phyloP scores from a whole-genome alignment of 495 filamentous ascomycete genomes.

The Recurvomyces mirabilis region DNA sequence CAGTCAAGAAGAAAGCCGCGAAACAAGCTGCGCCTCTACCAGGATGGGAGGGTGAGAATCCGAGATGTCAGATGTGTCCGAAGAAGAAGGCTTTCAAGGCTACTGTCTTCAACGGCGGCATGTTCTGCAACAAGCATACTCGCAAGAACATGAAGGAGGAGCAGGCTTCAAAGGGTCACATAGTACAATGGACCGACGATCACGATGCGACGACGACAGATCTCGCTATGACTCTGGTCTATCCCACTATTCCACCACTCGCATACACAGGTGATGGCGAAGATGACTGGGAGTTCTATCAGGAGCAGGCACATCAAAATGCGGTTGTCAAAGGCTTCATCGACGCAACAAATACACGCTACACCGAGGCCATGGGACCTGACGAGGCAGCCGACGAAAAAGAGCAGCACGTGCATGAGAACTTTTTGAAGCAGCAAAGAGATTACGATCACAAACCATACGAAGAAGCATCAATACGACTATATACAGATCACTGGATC shows the following conservation, averaged over 20 bases:
- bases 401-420: neutral
- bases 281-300: neutral
- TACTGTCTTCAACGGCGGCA: neutral
- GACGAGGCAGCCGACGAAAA: neutral
- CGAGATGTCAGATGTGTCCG: too few species aligned
- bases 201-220: neutral
- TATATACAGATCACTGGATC: conserved; percentile 4
- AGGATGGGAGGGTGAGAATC: too few species aligned
- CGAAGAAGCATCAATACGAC: neutral
- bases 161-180: neutral
- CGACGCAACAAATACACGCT: neutral
- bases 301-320: neutral
- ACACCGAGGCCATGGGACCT: neutral
- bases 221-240: neutral
- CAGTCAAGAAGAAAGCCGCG: too few species aligned
- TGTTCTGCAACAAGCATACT: conserved; percentile 6
- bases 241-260: conserved; percentile 1
- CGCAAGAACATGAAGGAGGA: neutral
- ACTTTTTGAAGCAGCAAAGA: neutral
- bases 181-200: neutral
- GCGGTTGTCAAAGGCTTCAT: conserved; percentile 2
- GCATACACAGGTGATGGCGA: neutral
- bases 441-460: conserved; percentile 5
- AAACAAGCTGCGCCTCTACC: too few species aligned
- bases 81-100: conserved; percentile 2